phyloP scores from a whole-genome alignment of 345 rosid species.

The Excoecaria cochinchinensis region DNA sequence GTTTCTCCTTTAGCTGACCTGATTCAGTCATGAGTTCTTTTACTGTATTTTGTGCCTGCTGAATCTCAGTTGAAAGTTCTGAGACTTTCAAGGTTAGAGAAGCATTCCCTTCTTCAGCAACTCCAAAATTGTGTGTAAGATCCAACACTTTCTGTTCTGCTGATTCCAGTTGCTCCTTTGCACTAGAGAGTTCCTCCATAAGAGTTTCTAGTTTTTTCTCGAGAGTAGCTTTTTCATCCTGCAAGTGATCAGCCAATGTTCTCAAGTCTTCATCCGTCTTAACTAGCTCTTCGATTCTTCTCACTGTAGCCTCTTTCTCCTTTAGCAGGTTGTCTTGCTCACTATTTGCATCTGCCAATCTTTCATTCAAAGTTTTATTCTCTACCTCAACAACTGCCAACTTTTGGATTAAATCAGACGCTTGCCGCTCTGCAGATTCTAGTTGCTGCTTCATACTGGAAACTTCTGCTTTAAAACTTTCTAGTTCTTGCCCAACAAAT shows the following conservation, averaged over 20 bases:
- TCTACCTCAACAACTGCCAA: constrained; percentile 49
- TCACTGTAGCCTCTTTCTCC: constrained; percentile 43
- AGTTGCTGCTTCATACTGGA: constrained; percentile 49
- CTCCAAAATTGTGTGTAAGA: constrained; percentile 35
- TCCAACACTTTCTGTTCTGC: constrained; percentile 49
- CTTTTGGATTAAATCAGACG: constrained; percentile 38
- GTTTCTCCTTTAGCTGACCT: constrained; percentile 43
- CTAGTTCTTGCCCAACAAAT: constrained; percentile 43
- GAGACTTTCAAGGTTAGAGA: constrained; percentile 50
- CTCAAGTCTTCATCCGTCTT: constrained; percentile 45
- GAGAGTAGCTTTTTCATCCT: constrained; percentile 36
- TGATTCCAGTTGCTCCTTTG: constrained; percentile 59
- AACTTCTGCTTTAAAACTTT: constrained; percentile 37
- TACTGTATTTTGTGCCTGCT: constrained; percentile 38
- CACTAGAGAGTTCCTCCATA: constrained; percentile 40
- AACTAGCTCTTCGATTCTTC: constrained; percentile 47
- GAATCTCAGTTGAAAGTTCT: constrained; percentile 51
- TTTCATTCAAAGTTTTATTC: constrained; percentile 44
- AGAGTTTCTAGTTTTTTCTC: constrained; percentile 40
- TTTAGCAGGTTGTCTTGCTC: constrained; percentile 40
- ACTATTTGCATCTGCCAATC: constrained; percentile 39
- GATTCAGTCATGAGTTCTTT: constrained; percentile 45
- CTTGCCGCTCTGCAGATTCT: constrained; percentile 56
- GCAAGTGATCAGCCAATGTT: constrained; percentile 38
- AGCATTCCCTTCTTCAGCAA: constrained; percentile 52